Conservation (phyloP, 2,329 filamentous ascomycete genomes). For the Alternaria metachromatica region DNA sequence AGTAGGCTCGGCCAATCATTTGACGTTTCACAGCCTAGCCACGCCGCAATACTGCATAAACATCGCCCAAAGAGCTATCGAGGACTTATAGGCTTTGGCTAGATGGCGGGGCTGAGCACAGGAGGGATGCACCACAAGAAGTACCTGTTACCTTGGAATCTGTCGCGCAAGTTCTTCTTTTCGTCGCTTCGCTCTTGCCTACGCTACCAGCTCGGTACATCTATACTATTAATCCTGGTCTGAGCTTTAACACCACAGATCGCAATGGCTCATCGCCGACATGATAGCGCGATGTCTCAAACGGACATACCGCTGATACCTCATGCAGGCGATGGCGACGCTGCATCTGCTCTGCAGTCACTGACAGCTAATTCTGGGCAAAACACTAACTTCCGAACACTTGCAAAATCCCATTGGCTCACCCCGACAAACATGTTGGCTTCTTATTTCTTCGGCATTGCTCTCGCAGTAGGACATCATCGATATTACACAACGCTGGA, state of each 20-base stretch:
- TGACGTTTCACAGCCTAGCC: neutral
- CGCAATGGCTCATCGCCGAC: no score
- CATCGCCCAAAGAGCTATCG: neutral
- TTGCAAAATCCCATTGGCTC: neutral
- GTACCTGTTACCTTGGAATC: neutral
- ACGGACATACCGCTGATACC: no score
- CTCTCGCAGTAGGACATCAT: neutral
- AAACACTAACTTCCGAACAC: rapidly evolving
- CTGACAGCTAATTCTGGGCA: rapidly evolving
- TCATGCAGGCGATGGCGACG: no score
- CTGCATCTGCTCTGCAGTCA: rapidly evolving
- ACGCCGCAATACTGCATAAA: neutral
- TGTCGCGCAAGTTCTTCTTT: neutral
- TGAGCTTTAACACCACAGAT: no score
- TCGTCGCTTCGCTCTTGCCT: neutral
- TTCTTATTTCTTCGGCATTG: rapidly evolving
- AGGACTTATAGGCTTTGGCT: no score
- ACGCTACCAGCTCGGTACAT: no score
- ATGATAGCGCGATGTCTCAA: no score
- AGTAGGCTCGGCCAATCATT: neutral
- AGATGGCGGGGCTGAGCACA: neutral
- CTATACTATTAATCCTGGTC: no score
- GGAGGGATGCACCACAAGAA: no score
- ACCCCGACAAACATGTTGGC: rapidly evolving
- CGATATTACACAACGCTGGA: neutral